Base-by-base conservation (phyloP, 139 green algal genomes). In the Volvox africanus region DNA sequence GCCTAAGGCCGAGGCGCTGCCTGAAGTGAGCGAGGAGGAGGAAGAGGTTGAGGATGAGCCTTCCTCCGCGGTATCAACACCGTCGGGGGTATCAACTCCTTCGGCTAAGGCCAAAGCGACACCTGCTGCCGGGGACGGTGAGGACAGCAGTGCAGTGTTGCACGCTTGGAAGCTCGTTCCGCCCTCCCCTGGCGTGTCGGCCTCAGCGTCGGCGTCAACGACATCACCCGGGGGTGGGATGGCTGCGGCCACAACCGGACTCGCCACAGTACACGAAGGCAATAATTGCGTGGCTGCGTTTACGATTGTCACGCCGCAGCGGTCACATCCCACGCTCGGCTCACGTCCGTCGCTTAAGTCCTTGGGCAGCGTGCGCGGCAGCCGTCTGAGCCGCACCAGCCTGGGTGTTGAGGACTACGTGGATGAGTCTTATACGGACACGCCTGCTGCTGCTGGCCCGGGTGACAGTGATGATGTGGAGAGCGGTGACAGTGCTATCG, bases 161-260 rank as follows among this genome's bases (percentile, higher is more conserved):
- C 86, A 90, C 16, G 86, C 86, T 2, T 90, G 86, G 86, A 90
- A 90, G 86, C 50, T 90, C 22, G 86, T 90, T 0, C 24, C 44
- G 44, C 68, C 84, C 11, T 55, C 44, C 1, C 83, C 28, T 19
- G 20, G 36, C 61, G 61, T 21, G 82, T 33, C 14, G 61, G 75
- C 61, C 30, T 20, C 55, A 2, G 75, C 18, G 30, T 50, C 75
- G 30, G 75, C 30, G 22, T 81, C 75, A 55, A 35, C 75, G 75
- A 9, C 75, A 35, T 21, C 75, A 30, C 26, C 28, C 24, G 67
- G 67, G 2, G 73, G 12, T 19, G 28, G 28, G 28, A 36, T 32
- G 33, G 76, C 3, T 61, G 76, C 13, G 30, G 76, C 37, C 22
- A 36, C 37, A 28, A 36, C 36, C 37, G 37, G 71, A 21, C 28